Evolutionary conservation across 2,329 filamentous ascomycete species (phyloP).

Genomic region (Trichothecium sympodiale): DNA sequence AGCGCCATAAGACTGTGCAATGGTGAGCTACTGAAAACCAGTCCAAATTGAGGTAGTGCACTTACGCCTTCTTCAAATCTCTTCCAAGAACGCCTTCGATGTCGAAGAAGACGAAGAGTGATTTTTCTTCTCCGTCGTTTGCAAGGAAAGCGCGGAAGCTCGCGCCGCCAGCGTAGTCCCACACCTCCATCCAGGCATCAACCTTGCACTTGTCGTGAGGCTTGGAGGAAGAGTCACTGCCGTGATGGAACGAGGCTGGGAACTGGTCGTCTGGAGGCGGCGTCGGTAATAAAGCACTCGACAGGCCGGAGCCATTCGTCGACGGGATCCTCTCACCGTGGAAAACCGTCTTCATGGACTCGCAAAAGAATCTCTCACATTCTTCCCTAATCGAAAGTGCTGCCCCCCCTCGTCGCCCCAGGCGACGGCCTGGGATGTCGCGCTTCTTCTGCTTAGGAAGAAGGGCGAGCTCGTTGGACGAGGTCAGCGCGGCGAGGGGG

Average conservation of each 20-base stretch:
- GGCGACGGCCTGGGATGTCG: conserved; percentile 28
- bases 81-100: conserved; percentile 52
- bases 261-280: conserved; percentile 40
- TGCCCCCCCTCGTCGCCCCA: conserved; percentile 72
- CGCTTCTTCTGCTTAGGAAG: conserved; percentile 43
- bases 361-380: conserved; percentile 99
- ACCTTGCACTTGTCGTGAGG: conserved; percentile 19
- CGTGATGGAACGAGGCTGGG: conserved; percentile 22
- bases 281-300: conserved; percentile 55
- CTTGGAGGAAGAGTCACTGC: conserved; percentile 13
- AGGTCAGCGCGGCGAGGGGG: conserved; percentile 68
- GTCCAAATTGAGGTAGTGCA: conserved; percentile 15
- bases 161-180: conserved; percentile 75
- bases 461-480: conserved; percentile 56
- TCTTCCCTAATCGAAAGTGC: conserved; percentile 94
- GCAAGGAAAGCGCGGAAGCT: conserved; percentile 81
- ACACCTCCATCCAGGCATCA: conserved; percentile 63
- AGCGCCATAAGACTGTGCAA: conserved; percentile 65
- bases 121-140: conserved; percentile 57
- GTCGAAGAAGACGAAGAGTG: conserved; percentile 84
- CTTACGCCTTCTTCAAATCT: conserved; percentile 81
- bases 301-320: conserved; percentile 73
- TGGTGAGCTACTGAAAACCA: no score
- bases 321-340: conserved; percentile 82
- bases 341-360: conserved; percentile 88